Percentiles rank a stretch among this genome's conserved stretches.
phyloP scores from a whole-genome alignment of 352 stramenopile species.

The Phytophthora sojae region DNA sequence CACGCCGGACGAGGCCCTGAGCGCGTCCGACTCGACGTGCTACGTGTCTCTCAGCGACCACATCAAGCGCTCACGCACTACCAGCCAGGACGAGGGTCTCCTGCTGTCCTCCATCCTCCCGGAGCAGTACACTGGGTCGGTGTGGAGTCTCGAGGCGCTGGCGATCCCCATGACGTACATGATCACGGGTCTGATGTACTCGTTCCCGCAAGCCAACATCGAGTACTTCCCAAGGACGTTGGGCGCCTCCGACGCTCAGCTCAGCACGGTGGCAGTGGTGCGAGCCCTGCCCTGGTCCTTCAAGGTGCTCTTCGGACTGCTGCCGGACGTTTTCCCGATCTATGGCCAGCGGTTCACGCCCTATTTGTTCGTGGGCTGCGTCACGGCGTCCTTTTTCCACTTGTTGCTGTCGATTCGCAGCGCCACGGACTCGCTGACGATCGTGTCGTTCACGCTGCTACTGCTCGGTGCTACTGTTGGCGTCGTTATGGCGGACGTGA shows the following conservation, averaged over 20 bases:
- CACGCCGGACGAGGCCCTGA: conserved; percentile 33
- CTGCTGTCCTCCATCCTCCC: conserved; percentile 28
- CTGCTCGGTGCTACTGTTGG: conserved; percentile 75
- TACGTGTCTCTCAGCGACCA: conserved; percentile 40
- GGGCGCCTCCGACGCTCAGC: conserved; percentile 69
- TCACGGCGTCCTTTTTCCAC: conserved; percentile 68
- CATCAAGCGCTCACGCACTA: conserved; percentile 29
- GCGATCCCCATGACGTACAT: conserved; percentile 85
- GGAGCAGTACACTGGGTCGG: conserved; percentile 39
- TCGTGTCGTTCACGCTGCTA: conserved; percentile 74
- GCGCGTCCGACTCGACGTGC: conserved; percentile 30
- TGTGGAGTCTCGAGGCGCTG: conserved; percentile 61
- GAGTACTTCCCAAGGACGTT: conserved; percentile 77
- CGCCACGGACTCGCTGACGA: conserved; percentile 45
- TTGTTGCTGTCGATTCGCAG: conserved; percentile 46
- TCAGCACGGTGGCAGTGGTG: conserved; percentile 76
- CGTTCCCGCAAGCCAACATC: conserved; percentile 76
- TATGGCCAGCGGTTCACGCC: conserved; percentile 70
- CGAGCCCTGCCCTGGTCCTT: conserved; percentile 79
- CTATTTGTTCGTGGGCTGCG: conserved; percentile 76
- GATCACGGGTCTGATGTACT: conserved; percentile 72
- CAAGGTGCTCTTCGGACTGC: conserved; percentile 79
- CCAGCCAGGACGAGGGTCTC: conserved; percentile 33
- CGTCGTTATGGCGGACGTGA: conserved; percentile 86
- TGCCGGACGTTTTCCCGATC: conserved; percentile 74